Base-by-base conservation (phyloP, 2,329 filamentous ascomycete species). In the Leptosphaerulina australis region DNA sequence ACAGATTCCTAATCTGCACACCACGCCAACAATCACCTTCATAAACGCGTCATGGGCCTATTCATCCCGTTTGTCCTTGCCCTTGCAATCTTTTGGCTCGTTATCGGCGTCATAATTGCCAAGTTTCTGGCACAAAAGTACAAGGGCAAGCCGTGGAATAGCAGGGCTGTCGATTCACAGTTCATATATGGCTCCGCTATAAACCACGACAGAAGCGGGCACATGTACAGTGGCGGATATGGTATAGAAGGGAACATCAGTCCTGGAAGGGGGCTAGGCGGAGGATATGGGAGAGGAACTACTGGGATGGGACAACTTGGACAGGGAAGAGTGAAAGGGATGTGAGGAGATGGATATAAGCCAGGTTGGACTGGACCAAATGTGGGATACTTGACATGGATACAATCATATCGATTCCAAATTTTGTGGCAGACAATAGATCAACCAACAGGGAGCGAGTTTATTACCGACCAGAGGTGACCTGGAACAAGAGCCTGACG, bases 101-200 rank as follows among this genome's bases (percentile, higher is more conserved):
- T 38, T 20, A 46, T 63, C 12, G 62, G 62, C 9, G 11, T 62
- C 10, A 21, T 59, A 22, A 50, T 64, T 8, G 60, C 60, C 14
- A 40, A 31, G 12, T 63, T 56, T 50, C 49, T 63, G 5, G 61
- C 62, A 15, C 62, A 63, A 33, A 51, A 61, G 7, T 58, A 56
- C 9, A 55, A 55, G 11, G 51, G 53, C 5, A 45, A 35, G 10
- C 35, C 48, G 1, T 53, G 41, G 40, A 46, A 29, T 1, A n/a
- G n/a, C 3, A 24, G 25, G 2, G 14, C 20, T 1, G 37, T 51
- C 12, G 41, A 51, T 11, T 31, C 36, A 26, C 37, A 31, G 25
- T 46, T 21, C 11, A 24, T 51, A 0, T 51, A 51, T 15, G 48
- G 48, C 2, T 24, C 5, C 3, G 33, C 50, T 2, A 7, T 53